phyloP scores from a whole-genome alignment of 2,329 filamentous ascomycete genomes.

The Colletotrichum sp. region DNA sequence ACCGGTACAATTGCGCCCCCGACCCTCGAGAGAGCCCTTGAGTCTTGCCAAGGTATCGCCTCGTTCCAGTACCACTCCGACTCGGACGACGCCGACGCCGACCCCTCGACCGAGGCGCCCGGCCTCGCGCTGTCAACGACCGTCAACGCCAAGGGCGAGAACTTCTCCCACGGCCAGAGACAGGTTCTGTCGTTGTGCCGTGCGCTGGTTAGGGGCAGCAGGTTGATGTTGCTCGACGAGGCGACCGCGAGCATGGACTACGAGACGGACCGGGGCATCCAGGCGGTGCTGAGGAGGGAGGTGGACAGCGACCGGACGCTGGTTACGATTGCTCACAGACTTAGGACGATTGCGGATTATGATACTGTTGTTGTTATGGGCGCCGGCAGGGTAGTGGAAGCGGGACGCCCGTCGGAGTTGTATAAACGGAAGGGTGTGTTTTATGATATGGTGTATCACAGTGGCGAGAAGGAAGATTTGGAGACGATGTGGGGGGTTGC shows the following conservation, averaged over 20 bases:
- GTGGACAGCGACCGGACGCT: constrained; percentile 56
- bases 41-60: constrained; percentile 66
- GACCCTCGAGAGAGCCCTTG: constrained; percentile 63
- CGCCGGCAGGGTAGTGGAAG: constrained; percentile 58
- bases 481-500: constrained; percentile 30
- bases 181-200: constrained; percentile 64
- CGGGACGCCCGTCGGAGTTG: constrained; percentile 52
- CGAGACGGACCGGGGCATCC: constrained; percentile 61
- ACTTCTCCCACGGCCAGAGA: constrained; percentile 63
- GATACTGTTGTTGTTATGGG: constrained; percentile 64
- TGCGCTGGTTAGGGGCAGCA: constrained; percentile 59
- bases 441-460: constrained; percentile 61
- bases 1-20: constrained; percentile 59
- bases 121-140: constrained; percentile 46
- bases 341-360: constrained; percentile 73
- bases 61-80: constrained; percentile 49
- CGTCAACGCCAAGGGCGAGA: constrained; percentile 58
- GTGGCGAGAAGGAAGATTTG: constrained; percentile 56
- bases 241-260: constrained; percentile 66
- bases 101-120: background rate
- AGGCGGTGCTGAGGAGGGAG: constrained; percentile 56
- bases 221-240: constrained; percentile 63
- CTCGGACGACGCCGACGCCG: constrained; percentile 32
- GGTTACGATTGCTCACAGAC: constrained; percentile 69
- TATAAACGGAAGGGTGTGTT: constrained; percentile 51